Evolutionary conservation across 345 rosid genomes (phyloP).

Genomic region (Sonneratia alba): DNA sequence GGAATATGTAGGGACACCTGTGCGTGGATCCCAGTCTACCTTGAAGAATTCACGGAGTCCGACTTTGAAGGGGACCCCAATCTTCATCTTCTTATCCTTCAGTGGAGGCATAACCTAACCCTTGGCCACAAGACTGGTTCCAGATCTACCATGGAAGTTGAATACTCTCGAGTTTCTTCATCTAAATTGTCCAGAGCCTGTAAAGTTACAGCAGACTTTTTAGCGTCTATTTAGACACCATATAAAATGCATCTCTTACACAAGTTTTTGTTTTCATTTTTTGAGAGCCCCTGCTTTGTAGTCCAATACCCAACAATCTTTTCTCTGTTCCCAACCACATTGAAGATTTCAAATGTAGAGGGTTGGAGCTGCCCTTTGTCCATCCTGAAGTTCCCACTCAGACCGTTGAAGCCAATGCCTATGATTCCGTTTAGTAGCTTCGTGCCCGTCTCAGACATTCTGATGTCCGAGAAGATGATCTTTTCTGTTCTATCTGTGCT

Average conservation of each 20-base stretch:
- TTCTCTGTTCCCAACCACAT: conserved; percentile 1
- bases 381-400: conserved; percentile 4
- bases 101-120: conserved; percentile 17
- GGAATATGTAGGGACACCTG: not conserved
- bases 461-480: conserved; percentile 6
- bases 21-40: conserved; percentile 2
- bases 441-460: conserved; percentile 11
- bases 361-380: not conserved
- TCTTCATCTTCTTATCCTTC: conserved; percentile 9
- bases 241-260: not conserved
- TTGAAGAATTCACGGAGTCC: conserved; percentile 14
- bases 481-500: not conserved
- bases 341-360: conserved; percentile 9
- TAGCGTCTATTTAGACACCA: not conserved
- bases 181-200: not conserved
- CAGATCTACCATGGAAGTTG: not conserved
- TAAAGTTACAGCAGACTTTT: not conserved
- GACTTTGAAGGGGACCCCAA: conserved; percentile 13
- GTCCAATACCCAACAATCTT: conserved; percentile 11
- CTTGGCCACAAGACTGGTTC: conserved; percentile 15
- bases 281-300: not conserved
- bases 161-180: not conserved
- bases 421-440: not conserved
- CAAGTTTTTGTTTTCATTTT: too few species aligned
- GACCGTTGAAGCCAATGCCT: conserved; percentile 1